Evolutionary conservation across 192 early-diverging fungal genomes (phyloP), one percentile per base, ranked within the genome.

Genomic region (Pilobolus umbonatus): DNA sequence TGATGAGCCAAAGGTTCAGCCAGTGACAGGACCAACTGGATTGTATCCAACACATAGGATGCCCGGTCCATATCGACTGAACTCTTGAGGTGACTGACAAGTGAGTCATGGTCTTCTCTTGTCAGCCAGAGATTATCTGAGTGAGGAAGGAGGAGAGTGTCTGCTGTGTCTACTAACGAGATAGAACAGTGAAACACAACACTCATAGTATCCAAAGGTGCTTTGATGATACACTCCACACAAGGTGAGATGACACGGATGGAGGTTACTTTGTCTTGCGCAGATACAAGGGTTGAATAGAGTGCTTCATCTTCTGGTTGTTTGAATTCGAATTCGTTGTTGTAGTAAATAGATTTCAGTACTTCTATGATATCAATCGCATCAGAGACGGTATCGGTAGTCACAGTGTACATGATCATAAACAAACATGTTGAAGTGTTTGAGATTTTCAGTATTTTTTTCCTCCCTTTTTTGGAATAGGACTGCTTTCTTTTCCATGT

Each of bases 321-420:
- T 31, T 32, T n/a, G 38, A 55, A 64, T 26, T 43, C 21, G 50
- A 64, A 64, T 17, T 64, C 62, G 22, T 62, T 14, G 22, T 47
- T 53, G 57, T 50, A 64, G n/a, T 64, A 64, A 15, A 64, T 57
- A 0, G 62, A 56, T 38, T 57, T 44, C n/a, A 64, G 25, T 14
- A 64, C 8, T 8, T 57, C 46, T 47, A 57, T 57, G 22, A 31
- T 34, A 8, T 57, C 25, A 17, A 57, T 30, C 17, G 55, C 55
- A 44, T 57, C 55, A 7, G 19, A 22, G 17, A 57, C 21, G 15
- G 31, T 34, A 22, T 54, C 52, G 39, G 39, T n/a, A 17, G 39
- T 42, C 39, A 42, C 19, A 12, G 3, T 42, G 8, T 17, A 3
- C 11, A 42, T 12, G 4, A 42, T 4, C 15, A 12, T 8, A 35